Evolutionary conservation across 1,284 basidiomycete genomes (phyloP).

Genomic region (Singerocomus inundabilis): DNA sequence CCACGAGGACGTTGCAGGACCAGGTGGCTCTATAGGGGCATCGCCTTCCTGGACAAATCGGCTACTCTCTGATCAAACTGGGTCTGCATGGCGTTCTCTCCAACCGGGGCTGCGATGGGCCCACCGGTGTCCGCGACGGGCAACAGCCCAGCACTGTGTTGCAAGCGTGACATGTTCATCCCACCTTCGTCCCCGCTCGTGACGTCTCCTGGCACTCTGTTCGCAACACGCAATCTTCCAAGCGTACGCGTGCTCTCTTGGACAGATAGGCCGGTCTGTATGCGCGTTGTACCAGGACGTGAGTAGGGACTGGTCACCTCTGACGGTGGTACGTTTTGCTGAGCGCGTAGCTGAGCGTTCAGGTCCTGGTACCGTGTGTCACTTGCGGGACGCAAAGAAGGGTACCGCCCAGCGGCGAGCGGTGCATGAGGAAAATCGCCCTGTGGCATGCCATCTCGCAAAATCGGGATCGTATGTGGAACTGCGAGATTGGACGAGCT

Average conservation of each 20-base stretch:
- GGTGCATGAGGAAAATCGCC: background rate
- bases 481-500: constrained; percentile 16
- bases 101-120: background rate
- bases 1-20: constrained; percentile 29
- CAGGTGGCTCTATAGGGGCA: constrained; percentile 22
- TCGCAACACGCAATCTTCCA: constrained; percentile 40
- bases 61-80: background rate
- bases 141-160: background rate
- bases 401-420: background rate
- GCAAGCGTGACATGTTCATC: constrained; percentile 7
- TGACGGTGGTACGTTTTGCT: background rate
- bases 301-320: background rate
- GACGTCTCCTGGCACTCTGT: constrained; percentile 43
- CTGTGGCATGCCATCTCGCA: background rate
- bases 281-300: constrained; percentile 15
- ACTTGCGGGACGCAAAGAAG: background rate
- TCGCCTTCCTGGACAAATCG: background rate
- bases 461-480: constrained; percentile 9
- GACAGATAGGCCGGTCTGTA: constrained; percentile 22
- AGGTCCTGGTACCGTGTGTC: background rate
- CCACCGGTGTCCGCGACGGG: background rate
- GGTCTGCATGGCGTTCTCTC: background rate
- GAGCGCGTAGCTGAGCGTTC: background rate
- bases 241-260: constrained; percentile 37
- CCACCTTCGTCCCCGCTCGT: constrained; percentile 40